phyloP scores from a whole-genome alignment of 495 filamentous ascomycete genomes.

The Terfezia claveryi region DNA sequence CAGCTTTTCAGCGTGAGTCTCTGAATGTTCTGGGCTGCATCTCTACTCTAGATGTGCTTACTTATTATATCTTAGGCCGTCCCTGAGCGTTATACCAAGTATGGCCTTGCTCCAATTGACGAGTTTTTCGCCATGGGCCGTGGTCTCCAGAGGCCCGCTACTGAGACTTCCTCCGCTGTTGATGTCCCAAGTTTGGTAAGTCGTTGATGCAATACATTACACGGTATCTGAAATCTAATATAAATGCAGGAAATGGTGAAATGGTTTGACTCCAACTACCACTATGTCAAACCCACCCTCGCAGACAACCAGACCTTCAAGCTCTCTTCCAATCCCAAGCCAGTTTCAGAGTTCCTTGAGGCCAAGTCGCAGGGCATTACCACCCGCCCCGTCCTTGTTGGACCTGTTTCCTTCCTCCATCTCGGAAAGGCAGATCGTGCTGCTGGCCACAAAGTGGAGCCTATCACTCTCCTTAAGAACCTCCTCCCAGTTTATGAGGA shows the following conservation, averaged over 20 bases:
- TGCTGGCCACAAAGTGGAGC: slow-evolving; percentile 53
- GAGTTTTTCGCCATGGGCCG: slow-evolving; percentile 99
- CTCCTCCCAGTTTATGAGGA: slow-evolving; percentile 83
- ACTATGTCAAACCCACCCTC: slow-evolving; percentile 97
- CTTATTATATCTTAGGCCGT: slow-evolving; percentile 34
- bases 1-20: slow-evolving; percentile 85
- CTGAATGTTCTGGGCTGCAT: slow-evolving; percentile 1
- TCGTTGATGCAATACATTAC: slow-evolving; percentile 1
- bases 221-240: slow-evolving; percentile 4
- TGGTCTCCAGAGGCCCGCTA: slow-evolving; percentile 67
- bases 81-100: slow-evolving; percentile 68
- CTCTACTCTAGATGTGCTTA: slow-evolving; percentile 6
- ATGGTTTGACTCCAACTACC: slow-evolving; percentile 99
- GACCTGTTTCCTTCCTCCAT: slow-evolving; percentile 87
- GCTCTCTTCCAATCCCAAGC: slow-evolving; percentile 69
- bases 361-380: slow-evolving; percentile 84
- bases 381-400: slow-evolving; percentile 92
- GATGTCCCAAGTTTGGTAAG: slow-evolving; percentile 72
- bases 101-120: slow-evolving; percentile 68
- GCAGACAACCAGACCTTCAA: slow-evolving; percentile 91
- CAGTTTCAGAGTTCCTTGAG: slow-evolving; percentile 80
- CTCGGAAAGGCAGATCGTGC: slow-evolving; percentile 88
- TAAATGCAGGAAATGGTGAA: slow-evolving; percentile 77
- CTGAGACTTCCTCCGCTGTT: slow-evolving; percentile 37
- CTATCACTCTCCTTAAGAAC: slow-evolving; percentile 78